Evolutionary conservation across 2,329 filamentous ascomycete genomes (phyloP), one percentile per base, ranked within the genome.

Genomic region (Exophiala oligosperma): DNA sequence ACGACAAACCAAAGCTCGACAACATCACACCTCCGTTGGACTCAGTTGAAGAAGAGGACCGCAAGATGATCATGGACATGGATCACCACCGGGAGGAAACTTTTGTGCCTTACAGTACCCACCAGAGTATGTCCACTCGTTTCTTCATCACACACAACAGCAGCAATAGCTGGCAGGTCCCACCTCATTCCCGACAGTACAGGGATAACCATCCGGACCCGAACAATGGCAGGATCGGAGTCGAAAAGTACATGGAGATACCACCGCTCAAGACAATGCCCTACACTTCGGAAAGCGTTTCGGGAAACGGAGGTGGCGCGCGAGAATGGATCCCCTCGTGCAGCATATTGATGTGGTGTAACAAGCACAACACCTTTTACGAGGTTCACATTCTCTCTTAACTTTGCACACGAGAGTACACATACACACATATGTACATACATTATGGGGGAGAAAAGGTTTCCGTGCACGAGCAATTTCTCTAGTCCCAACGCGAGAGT

Each of bases 221-320:
- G 3, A 44, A 44, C 35, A 55, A 57, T 11, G 51, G 44, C 44
- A 54, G 52, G 40, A 37, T 40, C 23, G 52, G 56, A 4, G 21
- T 28, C 9, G 61, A 63, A 37, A 63, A 43, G 59, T 63, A 63
- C 52, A 63, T 63, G 49, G 61, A 63, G 40, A 63, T 63, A 38
- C 58, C 61, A 26, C 61, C 61, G 17, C 61, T 63, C 58, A 60
- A 54, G 37, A 59, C 49, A n/a, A 44, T 58, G 55, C 61, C 61
- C 14, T 61, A 59, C 50, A 63, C 61, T 26, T 56, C 58, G 38
- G 61, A 63, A 29, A 53, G 58, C 11, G 54, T 23, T 2, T 48
- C 51, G 28, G 51, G 47, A 23, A 44, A 51, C 14, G 47, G 40
- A 37, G 38, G 17, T n/a, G 56, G 52, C 9, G 56, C 61, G 49